phyloP scores from a whole-genome alignment of 192 early-diverging fungal species.

The Umbelopsis sp. region DNA sequence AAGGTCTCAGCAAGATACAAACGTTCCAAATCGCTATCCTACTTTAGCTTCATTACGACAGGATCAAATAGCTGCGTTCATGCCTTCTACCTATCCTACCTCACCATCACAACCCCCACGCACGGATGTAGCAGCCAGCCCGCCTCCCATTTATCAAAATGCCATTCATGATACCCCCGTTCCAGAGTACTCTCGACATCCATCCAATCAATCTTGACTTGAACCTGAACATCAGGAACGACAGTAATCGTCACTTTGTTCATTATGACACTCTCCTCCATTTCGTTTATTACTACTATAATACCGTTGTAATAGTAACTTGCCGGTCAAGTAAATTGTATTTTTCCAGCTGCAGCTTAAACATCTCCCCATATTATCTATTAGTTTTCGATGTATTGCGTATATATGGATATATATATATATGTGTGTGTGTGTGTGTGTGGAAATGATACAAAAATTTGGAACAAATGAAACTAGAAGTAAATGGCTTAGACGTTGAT shows the following conservation, averaged over 20 bases:
- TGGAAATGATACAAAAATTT: no score
- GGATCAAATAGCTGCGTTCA: conserved; percentile 4
- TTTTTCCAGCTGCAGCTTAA: not conserved
- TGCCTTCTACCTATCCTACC: conserved; percentile 2
- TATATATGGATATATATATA: no score
- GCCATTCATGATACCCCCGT: not conserved
- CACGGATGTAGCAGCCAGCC: not conserved
- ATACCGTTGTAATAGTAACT: not conserved
- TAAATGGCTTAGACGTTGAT: no score
- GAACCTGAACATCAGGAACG: no score
- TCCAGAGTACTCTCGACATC: not conserved
- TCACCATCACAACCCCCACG: not conserved
- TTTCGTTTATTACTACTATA: not conserved
- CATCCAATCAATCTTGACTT: not conserved
- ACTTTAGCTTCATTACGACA: conserved; percentile 2
- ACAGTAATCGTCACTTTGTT: not conserved
- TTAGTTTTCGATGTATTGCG: no score
- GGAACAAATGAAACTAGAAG: no score
- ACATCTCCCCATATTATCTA: no score
- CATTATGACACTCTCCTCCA: not conserved
- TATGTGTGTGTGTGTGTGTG: no score
- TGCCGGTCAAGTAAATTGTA: conserved; percentile 13
- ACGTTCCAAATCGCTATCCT: not conserved
- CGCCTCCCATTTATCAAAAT: conserved; percentile 9
- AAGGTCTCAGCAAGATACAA: not conserved